phyloP scores from a whole-genome alignment of 805 yeast genomes.

The Suhomyces pyralidae region DNA sequence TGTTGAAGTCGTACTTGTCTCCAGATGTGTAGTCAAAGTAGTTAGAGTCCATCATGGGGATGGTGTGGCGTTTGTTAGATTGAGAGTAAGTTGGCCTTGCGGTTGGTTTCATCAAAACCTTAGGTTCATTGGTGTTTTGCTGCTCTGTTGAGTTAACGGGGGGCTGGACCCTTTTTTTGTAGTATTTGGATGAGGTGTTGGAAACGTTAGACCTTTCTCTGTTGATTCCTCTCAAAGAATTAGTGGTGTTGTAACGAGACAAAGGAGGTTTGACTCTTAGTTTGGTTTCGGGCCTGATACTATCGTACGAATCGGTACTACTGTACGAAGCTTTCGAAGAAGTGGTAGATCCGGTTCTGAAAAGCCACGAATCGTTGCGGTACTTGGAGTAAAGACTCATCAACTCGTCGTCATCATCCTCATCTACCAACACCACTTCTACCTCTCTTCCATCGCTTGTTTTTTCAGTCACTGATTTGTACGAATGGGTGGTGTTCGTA shows the following conservation, averaged over 20 bases:
- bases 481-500: slow-evolving; percentile 33
- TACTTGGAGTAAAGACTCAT: slow-evolving; percentile 43
- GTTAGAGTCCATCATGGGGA: slow-evolving; percentile 16
- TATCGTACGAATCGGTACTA: slow-evolving; percentile 18
- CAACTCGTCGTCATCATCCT: slow-evolving; percentile 31
- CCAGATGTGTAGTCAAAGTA: slow-evolving; percentile 34
- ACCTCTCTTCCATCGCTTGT: slow-evolving; percentile 36
- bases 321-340: slow-evolving; percentile 12
- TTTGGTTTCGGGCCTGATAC: slow-evolving; percentile 20
- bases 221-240: background rate
- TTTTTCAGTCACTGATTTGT: slow-evolving; percentile 38
- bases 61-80: slow-evolving; percentile 8
- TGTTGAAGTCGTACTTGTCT: slow-evolving; percentile 35
- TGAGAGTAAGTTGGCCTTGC: background rate
- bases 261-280: slow-evolving; percentile 8
- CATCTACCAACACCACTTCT: slow-evolving; percentile 44
- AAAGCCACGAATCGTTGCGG: slow-evolving; percentile 24
- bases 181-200: slow-evolving; percentile 12
- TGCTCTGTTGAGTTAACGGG: slow-evolving; percentile 8
- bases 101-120: background rate
- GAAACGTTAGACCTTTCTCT: slow-evolving; percentile 6
- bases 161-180: slow-evolving; percentile 18
- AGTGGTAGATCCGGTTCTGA: slow-evolving; percentile 22
- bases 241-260: slow-evolving; percentile 1
- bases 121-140: background rate